These are phyloP conservation scores for Colletotrichum chrysophilum DNA, from an alignment of 2,329 filamentous ascomycete species.

Conservation along the genomic window DNA sequence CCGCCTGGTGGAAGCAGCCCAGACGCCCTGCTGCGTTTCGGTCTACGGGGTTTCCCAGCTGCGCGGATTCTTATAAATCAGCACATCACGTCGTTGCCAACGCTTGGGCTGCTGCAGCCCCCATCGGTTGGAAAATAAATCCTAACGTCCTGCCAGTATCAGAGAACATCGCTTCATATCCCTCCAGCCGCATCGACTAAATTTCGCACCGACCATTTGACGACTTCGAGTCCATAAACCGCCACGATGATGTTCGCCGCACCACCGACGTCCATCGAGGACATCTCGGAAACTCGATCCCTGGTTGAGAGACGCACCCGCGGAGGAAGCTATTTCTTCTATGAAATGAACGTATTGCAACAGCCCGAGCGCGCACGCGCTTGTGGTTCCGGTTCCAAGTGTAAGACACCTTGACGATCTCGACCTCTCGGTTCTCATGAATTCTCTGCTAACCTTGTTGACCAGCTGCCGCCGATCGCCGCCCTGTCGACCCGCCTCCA, in stretches of 20 bases:
- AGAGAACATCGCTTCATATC: background rate
- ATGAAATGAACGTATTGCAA: constrained; percentile 85
- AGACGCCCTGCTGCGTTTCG: background rate
- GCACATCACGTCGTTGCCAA: background rate
- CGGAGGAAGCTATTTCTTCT: constrained; percentile 79
- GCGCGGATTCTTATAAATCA: background rate
- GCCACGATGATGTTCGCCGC: background rate
- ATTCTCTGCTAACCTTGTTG: constrained; percentile 22
- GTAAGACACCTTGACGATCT: constrained; percentile 55
- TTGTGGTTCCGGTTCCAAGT: constrained; percentile 94
- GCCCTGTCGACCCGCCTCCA: constrained; percentile 91
- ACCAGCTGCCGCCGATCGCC: constrained; percentile 81
- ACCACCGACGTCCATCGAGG: background rate
- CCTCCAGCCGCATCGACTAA: background rate
- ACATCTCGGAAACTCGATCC: background rate
- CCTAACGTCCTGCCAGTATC: background rate
- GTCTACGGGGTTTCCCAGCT: background rate
- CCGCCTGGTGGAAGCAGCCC: background rate
- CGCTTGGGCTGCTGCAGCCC: background rate
- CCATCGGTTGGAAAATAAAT: background rate
- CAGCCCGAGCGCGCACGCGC: constrained; percentile 93
- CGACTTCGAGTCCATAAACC: background rate
- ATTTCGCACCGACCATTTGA: background rate
- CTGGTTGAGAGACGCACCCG: constrained; percentile 54
- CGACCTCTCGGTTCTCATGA: constrained; percentile 20